Evolutionary conservation across 805 yeast species (phyloP).

Genomic region (Ogataea siamensis): DNA sequence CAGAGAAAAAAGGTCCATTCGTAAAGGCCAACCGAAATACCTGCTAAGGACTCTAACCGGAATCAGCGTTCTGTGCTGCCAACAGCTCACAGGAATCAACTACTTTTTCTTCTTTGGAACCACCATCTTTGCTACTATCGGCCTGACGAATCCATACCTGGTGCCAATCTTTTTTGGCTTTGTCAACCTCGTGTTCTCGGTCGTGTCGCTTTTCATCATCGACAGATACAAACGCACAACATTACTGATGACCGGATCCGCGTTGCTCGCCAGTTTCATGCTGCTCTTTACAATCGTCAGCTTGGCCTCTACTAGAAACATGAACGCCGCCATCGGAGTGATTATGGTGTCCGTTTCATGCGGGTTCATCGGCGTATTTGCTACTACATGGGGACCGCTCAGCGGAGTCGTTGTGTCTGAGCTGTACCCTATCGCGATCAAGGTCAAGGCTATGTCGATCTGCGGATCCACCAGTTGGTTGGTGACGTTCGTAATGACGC

Average conservation of each 20-base stretch:
- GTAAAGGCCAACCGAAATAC: conserved; percentile 32
- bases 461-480: conserved; percentile 65
- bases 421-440: conserved; percentile 59
- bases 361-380: conserved; percentile 59
- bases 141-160: conserved; percentile 51
- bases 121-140: conserved; percentile 51
- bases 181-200: conserved; percentile 54
- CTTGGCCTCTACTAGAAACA: conserved; percentile 38
- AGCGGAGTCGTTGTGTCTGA: conserved; percentile 65
- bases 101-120: conserved; percentile 68
- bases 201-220: conserved; percentile 45
- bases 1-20: conserved; percentile 16
- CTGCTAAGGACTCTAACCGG: conserved; percentile 32
- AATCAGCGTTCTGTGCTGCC: conserved; percentile 29
- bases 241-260: conserved; percentile 48
- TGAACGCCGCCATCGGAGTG: conserved; percentile 41
- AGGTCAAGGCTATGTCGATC: conserved; percentile 52
- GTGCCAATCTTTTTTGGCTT: conserved; percentile 55
- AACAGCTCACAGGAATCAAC: conserved; percentile 63
- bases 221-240: conserved; percentile 47
- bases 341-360: conserved; percentile 58
- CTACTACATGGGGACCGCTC: conserved; percentile 74
- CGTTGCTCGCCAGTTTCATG: conserved; percentile 51
- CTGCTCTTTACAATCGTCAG: conserved; percentile 57
- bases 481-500: conserved; percentile 59